Evolutionary conservation across 2,329 filamentous ascomycete genomes (phyloP), one percentile per base, ranked within the genome.

Genomic region (Alternaria atra): DNA sequence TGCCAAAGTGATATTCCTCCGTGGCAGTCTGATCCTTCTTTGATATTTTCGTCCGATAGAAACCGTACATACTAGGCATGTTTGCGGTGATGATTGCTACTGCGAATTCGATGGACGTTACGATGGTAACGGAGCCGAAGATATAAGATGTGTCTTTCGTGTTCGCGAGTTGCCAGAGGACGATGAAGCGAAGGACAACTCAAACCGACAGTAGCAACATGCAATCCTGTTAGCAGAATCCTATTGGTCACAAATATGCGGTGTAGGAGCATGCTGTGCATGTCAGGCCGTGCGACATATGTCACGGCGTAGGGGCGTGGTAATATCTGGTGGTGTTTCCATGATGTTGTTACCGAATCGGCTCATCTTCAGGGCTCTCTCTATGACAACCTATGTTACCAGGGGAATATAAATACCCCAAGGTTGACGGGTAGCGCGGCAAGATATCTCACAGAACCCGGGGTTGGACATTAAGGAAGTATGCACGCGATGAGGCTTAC

Each of bases 111-210:
- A 48, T 48, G 9, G 46, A 34, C 7, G 30, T 35, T 23, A 48
- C 30, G 10, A 48, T 48, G 4, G 46, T 35, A 13, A 35, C 29
- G 12, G 46, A 48, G 30, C 30, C 46, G 30, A 48, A 48, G 17
- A 48, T 35, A 20, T 35, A 48, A 17, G 46, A 48, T 17, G 20
- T 34, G 20, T 48, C 46, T 34, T 34, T 48, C 23, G 46, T 48
- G 30, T 48, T 48, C 15, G 30, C 46, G 8, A 48, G 46, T 34
- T 48, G 46, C 46, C 46, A 48, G 7, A 48, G 46, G 30, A 48
- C 46, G 6, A 48, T 48, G 30, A 48, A 48, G 30, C 46, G 46
- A 48, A 48, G 46, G 25, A 48, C 20, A 23, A 32, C 20, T 30
- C 30, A 34, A 35, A 47, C 27, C n/a, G 17, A 10, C 17, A 34